Base-by-base conservation (phyloP, 2,329 filamentous ascomycete genomes). In the Colletotrichum sp. region DNA sequence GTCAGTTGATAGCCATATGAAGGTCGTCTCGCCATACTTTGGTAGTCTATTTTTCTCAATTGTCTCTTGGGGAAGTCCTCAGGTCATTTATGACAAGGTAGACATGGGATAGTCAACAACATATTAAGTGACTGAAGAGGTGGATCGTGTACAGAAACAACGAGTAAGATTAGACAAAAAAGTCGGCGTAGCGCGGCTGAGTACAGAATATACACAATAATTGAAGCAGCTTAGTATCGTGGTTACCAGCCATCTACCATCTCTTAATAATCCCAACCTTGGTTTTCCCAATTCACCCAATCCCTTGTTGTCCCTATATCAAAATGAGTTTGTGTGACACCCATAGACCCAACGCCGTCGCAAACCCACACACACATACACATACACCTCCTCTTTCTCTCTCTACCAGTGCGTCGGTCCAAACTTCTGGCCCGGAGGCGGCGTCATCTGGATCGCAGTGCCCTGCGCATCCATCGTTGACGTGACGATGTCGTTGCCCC, bases 391-490 rank as follows among this genome's bases (percentile, higher is more conserved):
- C 6, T 48, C 4, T 61, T 32, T 48, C 30, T 43, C 24, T 63
- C 26, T n/a, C 78, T 79, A 90, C 91, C 91, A 93, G 24, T 80
- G 82, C 52, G 82, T 78, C 2, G 93, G 93, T 8, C 93, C 93
- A 84, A 94, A 94, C 1, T 84, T 91, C 82, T 91, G 80, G 0
- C 92, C 93, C 2, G 87, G 80, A 0, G 85, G 79, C 13, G 94
- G 78, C 12, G 86, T 85, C 18, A 85, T 84, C 82, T 91, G 89
- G n/a, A 94, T 83, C 10, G 93, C 93, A 2, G 87, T 90, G 13
- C 89, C 90, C 79, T 88, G 81, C 15, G 87, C 88, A 79, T 94
- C 93, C 89, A 93, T 87, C 2, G 93, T 94, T 30, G 88, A 84
- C 9, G 83, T 83, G 5, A 93, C 89, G 4, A 92, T 85, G 0